phyloP scores from a whole-genome alignment of 1,139 yeast species.

The Kluyveromyces sp. region DNA sequence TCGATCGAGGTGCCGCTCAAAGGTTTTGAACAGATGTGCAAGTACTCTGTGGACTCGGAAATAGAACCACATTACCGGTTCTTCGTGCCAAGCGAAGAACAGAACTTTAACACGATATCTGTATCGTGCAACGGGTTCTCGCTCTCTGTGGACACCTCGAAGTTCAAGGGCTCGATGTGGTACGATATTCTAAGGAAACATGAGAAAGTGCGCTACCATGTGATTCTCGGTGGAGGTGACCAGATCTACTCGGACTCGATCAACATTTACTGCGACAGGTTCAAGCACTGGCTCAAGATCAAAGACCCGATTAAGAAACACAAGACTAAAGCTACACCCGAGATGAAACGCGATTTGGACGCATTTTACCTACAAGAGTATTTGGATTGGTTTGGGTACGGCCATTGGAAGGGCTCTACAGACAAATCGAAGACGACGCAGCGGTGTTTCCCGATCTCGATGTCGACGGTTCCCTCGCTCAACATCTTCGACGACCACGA shows the following conservation, averaged over 20 bases:
- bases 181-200: conserved; percentile 71
- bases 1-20: conserved; percentile 42
- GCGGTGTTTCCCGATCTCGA: conserved; percentile 59
- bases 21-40: conserved; percentile 49
- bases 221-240: conserved; percentile 96
- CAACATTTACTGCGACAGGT: conserved; percentile 47
- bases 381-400: conserved; percentile 81
- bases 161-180: conserved; percentile 76
- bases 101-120: conserved; percentile 60
- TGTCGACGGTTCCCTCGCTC: conserved; percentile 75
- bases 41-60: conserved; percentile 47
- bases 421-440: conserved; percentile 53
- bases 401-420: conserved; percentile 67
- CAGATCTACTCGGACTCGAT: conserved; percentile 86
- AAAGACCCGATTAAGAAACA: conserved; percentile 42
- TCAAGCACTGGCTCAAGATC: conserved; percentile 57
- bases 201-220: conserved; percentile 61
- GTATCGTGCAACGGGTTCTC: conserved; percentile 94
- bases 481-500: conserved; percentile 90
- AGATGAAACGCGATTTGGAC: conserved; percentile 48
- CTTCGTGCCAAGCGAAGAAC: conserved; percentile 20
- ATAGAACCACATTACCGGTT: conserved; percentile 35
- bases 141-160: conserved; percentile 55
- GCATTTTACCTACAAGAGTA: conserved; percentile 66
- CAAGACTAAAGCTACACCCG: conserved; percentile 37